Evolutionary conservation across 352 stramenopile genomes (phyloP), one percentile per base, ranked within the genome.

Genomic region (Pythium inflatum): DNA sequence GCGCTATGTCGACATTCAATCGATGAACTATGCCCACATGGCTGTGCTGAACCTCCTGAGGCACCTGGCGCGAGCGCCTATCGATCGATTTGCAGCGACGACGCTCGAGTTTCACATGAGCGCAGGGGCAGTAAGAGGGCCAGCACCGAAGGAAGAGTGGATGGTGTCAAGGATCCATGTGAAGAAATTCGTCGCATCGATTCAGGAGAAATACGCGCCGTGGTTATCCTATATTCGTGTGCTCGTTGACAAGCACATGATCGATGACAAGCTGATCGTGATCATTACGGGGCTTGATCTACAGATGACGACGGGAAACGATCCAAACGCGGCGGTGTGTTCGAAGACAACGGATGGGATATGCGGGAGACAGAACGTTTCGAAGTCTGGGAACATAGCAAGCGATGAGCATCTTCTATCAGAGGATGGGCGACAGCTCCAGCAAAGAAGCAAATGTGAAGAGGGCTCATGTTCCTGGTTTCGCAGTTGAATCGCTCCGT

Each of bases 201-300:
- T 62, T 25, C 28, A 38, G 22, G 2, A 31, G 14, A 62, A 48
- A 34, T 22, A 62, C 28, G 34, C 54, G 13, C 36, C 54, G 11
- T 62, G 34, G 54, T 34, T 62, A 5, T 62, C 54, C 5, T 50
- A 62, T 36, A 40, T 62, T 41, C 54, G 24, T 18, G 54, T 62
- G 24, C 33, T 24, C 9, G 18, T 50, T 1, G 12, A 30, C 5
- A 34, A 2, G 6, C 6, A 33, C n/a, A 49, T 33, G n/a, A 13
- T 51, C 3, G 38, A 36, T 3, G 54, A 38, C 7, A 36, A 5
- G 1, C 4, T 3, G 2, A 38, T 62, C 4, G 34, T 50, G n/a
- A 38, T 1, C 12, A 62, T 62, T 22, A 28, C 36, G 5, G 36
- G 22, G 11, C 36, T 62, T 18, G 54, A 62, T 38, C 24, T 62